These are phyloP conservation scores for Schizonepeta tenuifolia DNA, from an alignment of 257 asterid species.

Conservation along the genomic window DNA sequence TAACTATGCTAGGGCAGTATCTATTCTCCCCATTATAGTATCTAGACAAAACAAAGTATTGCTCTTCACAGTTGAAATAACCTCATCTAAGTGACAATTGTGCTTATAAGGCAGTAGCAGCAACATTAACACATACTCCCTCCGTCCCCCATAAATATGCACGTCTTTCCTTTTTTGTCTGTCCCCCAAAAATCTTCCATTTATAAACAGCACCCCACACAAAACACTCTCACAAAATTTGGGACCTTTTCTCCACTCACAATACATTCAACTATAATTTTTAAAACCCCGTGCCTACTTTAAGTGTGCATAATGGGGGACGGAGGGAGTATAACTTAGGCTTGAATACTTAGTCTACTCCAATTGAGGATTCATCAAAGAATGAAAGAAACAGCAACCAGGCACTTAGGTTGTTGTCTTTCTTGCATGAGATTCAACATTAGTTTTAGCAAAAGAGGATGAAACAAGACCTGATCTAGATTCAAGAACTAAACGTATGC, in stretches of 20 bases:
- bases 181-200: too few species aligned
- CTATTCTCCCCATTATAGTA: not conserved
- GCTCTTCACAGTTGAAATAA: not conserved
- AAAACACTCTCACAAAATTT: too few species aligned
- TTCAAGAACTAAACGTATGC: slow-evolving; percentile 79
- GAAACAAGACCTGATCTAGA: slow-evolving; percentile 66
- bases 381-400: not conserved
- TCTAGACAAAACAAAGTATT: not conserved
- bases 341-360: not conserved
- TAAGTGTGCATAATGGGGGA: too few species aligned
- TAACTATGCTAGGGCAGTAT: not conserved
- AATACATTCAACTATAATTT: too few species aligned
- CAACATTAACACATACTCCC: not conserved
- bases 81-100: not conserved
- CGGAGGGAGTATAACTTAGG: not conserved
- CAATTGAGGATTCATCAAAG: slow-evolving; percentile 3
- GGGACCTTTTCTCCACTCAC: too few species aligned
- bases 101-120: not conserved
- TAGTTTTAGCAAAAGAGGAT: slow-evolving; percentile 20
- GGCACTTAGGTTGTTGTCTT: not conserved
- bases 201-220: too few species aligned
- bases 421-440: slow-evolving; percentile 21
- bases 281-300: too few species aligned
- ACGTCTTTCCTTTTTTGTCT: too few species aligned
- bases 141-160: too few species aligned